A percentile compares a stretch with the other conserved stretches of the same genome.
Evolutionary conservation across 2,329 filamentous ascomycete genomes (phyloP).

Genomic region (Phialemonium atrogriseum): DNA sequence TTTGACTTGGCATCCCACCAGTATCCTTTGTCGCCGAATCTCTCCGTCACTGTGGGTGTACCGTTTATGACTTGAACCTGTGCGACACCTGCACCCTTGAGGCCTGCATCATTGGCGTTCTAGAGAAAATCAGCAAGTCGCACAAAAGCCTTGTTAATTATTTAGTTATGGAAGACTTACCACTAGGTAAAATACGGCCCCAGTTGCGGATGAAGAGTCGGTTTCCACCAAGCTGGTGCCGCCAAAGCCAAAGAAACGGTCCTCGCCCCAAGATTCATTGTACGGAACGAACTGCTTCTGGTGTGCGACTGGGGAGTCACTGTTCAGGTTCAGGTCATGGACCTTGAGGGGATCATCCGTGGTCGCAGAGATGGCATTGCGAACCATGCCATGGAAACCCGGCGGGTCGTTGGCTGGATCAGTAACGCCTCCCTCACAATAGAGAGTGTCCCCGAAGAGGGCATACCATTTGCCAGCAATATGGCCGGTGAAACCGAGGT

Average conservation of each 20-base stretch:
- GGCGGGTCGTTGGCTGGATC: conserved; percentile 19
- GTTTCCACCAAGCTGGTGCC: conserved; percentile 30
- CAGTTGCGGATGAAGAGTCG: conserved; percentile 16
- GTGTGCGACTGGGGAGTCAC: conserved; percentile 18
- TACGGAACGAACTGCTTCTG: conserved; percentile 28
- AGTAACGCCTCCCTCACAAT: conserved; percentile 23
- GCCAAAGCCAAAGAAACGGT: conserved; percentile 24
- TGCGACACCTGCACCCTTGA: conserved; percentile 26
- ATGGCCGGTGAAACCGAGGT: conserved; percentile 10
- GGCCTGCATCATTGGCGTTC: conserved; percentile 21
- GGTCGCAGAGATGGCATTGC: conserved; percentile 25
- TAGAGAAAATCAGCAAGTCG: too few relatives aligned
- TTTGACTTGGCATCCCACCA: conserved; percentile 25
- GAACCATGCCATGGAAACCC: conserved; percentile 31
- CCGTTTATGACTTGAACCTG: conserved; percentile 23
- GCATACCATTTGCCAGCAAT: conserved; percentile 27
- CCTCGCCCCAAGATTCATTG: conserved; percentile 27
- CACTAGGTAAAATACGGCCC: conserved; percentile 27
- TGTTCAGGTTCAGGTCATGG: conserved; percentile 25
- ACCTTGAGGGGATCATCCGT: conserved; percentile 26
- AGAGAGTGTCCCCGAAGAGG: conserved; percentile 27
- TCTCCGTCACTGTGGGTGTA: conserved; percentile 24
- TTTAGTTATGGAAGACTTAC: conserved; percentile 16
- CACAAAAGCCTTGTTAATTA: rapidly evolving
- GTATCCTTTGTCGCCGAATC: conserved; percentile 20